Conservation (phyloP, 768 basidiomycete genomes). For the Favolaschia claudopus region DNA sequence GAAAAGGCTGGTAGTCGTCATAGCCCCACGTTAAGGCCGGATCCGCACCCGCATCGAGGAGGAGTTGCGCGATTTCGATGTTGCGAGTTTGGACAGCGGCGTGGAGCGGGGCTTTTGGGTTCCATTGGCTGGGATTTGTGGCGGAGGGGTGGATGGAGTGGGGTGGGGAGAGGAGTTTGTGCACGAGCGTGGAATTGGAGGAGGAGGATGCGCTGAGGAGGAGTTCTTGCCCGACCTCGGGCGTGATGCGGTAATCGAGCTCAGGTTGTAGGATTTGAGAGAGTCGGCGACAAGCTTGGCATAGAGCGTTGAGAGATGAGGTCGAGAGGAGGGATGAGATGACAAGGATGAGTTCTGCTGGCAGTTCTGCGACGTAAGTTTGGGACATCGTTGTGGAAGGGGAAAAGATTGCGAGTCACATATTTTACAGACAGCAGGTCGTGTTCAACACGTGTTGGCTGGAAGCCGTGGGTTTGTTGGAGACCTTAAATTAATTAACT, state of each 20-base stretch:
- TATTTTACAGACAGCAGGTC: no score
- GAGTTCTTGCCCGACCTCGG: not conserved
- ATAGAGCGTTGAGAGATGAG: not conserved
- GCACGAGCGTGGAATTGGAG: not conserved
- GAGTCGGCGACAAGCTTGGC: not conserved
- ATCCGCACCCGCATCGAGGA: conserved; percentile 5
- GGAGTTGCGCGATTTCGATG: not conserved
- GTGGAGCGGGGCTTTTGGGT: not conserved
- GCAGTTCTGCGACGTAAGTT: not conserved
- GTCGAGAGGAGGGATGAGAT: not conserved
- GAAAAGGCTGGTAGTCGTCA: not conserved
- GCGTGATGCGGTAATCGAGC: conserved; percentile 7
- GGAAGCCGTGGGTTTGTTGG: no score
- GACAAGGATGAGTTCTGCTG: conserved; percentile 3
- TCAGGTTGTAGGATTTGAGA: conserved; percentile 7
- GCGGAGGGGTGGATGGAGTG: not conserved
- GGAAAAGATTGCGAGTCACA: no score
- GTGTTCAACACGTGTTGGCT: no score
- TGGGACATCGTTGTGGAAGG: not conserved
- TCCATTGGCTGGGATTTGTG: no score
- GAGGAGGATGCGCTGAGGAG: not conserved
- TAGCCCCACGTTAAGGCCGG: not conserved
- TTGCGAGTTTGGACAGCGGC: not conserved
- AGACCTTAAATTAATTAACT: no score
- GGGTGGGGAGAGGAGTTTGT: conserved; percentile 1